A percentile compares a stretch with the other conserved stretches of the same genome.
Evolutionary conservation across 345 rosid genomes (phyloP).

Genomic region (Eucalyptus cloeziana): DNA sequence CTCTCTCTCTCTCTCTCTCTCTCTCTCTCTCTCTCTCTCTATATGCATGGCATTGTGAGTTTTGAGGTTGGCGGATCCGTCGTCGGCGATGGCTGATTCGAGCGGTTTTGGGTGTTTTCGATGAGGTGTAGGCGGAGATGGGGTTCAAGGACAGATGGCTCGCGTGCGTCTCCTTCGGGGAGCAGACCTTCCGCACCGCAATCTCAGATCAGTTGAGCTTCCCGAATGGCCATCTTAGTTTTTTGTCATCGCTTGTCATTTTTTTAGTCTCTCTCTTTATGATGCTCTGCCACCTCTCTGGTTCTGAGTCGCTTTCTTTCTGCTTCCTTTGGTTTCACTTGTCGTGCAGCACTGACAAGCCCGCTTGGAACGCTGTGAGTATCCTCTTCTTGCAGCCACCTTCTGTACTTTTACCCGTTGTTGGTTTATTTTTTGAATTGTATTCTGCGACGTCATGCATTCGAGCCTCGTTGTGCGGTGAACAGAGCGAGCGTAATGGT

Average conservation of each 20-base stretch:
- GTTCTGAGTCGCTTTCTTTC: neutral
- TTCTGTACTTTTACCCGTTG: neutral
- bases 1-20: neutral
- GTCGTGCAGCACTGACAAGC: conserved; percentile 68
- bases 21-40: neutral
- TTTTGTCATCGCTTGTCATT: no score
- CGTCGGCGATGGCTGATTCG: neutral
- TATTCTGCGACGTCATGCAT: neutral
- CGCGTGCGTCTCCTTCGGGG: conserved; percentile 84
- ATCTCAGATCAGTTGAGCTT: conserved; percentile 56
- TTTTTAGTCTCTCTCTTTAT: no score
- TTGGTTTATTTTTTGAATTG: neutral
- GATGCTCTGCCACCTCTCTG: neutral
- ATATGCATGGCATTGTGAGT: neutral
- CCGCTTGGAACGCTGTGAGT: conserved; percentile 84
- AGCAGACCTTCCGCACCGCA: conserved; percentile 72
- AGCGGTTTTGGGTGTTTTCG: neutral
- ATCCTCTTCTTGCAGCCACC: neutral
- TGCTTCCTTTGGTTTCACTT: conserved; percentile 1
- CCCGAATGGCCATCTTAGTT: neutral
- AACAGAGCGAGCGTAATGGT: neutral
- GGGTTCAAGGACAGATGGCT: conserved; percentile 78
- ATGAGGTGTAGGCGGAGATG: conserved; percentile 55
- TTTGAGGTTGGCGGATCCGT: neutral
- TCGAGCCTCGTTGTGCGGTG: neutral